Evolutionary conservation across 768 basidiomycete species (phyloP).

Genomic region (Amanita muscaria): DNA sequence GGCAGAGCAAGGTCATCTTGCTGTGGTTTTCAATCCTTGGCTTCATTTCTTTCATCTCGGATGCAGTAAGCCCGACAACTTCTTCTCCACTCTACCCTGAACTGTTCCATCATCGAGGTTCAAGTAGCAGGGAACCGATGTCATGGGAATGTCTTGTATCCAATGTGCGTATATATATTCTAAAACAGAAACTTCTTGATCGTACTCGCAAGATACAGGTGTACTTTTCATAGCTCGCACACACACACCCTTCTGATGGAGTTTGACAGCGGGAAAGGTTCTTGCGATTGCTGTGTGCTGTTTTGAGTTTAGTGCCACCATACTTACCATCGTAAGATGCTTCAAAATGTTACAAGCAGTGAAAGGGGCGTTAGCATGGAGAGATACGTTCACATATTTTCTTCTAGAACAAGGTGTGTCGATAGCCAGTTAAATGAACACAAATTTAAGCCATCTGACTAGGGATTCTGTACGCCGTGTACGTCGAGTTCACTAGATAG

Average conservation of each 20-base stretch:
- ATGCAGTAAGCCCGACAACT: constrained; percentile 15
- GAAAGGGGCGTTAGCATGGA: background rate
- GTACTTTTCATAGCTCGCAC: too few species aligned
- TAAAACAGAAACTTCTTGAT: too few species aligned
- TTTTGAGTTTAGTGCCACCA: background rate
- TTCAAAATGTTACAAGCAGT: background rate
- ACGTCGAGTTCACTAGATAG: background rate
- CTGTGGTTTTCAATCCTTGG: constrained; percentile 16
- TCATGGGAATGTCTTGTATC: background rate
- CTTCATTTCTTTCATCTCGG: constrained; percentile 15
- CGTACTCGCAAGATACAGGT: too few species aligned
- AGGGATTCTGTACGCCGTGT: background rate
- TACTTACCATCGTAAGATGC: background rate
- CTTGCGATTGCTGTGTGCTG: background rate
- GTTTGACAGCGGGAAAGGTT: background rate
- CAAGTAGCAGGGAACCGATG: background rate
- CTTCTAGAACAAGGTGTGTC: background rate
- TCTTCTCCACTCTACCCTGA: background rate
- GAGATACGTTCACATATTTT: background rate
- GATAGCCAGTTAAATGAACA: too few species aligned
- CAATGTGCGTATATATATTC: background rate
- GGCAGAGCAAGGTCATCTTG: constrained; percentile 12
- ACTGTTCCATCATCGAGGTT: too few species aligned
- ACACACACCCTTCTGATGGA: background rate
- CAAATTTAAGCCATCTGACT: too few species aligned